Base-by-base conservation (phyloP, 2,329 filamentous ascomycete genomes). In the Parastagonospora avenae region DNA sequence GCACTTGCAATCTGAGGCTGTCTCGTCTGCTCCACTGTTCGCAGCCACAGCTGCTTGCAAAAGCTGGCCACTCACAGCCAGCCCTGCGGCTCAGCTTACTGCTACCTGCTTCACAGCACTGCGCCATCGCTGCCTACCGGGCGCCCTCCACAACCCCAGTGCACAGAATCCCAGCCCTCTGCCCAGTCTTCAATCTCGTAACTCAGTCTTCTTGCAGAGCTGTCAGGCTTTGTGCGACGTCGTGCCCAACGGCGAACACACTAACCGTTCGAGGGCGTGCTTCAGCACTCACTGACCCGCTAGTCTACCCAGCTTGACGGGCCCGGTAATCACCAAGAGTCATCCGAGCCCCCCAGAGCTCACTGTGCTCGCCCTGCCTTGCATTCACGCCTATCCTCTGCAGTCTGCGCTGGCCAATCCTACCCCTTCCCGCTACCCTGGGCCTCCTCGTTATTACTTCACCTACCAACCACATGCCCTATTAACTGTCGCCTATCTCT, bases 221-320 rank as follows among this genome's bases (percentile, higher is more conserved):
- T 62, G 62, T 62, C 67, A 67, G 63, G 60, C 60, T 63, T 62
- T 68, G 67, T 66, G 57, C 66, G 48, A 71, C 68, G 59, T 70
- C 29, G 66, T 66, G 63, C 59, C 57, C 58, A 68, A 70, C 68
- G 62, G 63, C 53, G 57, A 64, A 54, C 63, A 57, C 59, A 52
- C 55, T 59, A 60, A 58, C 59, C 63, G 55, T 55, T 54, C 52
- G 62, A 59, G 60, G 64, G 57, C 63, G 60, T 67, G 61, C 64
- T 61, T 52, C 57, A 58, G 48, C 64, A 61, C 56, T 62, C 58
- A 63, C 65, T 64, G 61, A 45, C 55, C 59, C 44, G 52, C 54
- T 66, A 68, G 63, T 53, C 55, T 70, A 72, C 69, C 37, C 70
- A 66, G 54, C 50, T 63, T 51, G 59, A 63, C 59, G 67, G 68